Percentiles rank a stretch among this genome's conserved stretches.
phyloP scores from a whole-genome alignment of 2,329 filamentous ascomycete species.

The Pezicula radicicola region DNA sequence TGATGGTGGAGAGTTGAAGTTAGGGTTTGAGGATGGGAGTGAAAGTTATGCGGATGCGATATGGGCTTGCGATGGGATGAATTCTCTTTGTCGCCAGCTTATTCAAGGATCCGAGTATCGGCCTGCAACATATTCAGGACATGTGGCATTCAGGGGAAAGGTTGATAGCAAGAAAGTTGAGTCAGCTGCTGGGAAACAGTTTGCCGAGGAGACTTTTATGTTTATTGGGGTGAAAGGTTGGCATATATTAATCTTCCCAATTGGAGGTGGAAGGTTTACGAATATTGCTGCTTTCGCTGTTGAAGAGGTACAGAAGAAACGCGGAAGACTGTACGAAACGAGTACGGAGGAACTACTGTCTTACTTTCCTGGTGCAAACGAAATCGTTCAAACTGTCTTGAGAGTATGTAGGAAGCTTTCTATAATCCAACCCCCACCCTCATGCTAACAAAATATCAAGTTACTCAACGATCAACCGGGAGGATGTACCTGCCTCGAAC shows the following conservation, averaged over 20 bases:
- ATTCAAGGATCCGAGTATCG: slow-evolving; percentile 8
- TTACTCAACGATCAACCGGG: no score
- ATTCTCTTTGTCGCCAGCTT: slow-evolving; percentile 5
- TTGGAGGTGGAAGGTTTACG: neutral
- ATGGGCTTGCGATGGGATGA: slow-evolving; percentile 12
- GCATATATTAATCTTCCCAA: slow-evolving; percentile 8
- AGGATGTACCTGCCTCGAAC: slow-evolving; percentile 7
- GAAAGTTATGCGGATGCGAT: slow-evolving; percentile 5
- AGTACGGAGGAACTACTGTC: slow-evolving; percentile 6
- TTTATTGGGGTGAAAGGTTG: slow-evolving; percentile 8
- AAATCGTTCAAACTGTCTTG: slow-evolving; percentile 4
- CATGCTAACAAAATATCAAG: slow-evolving; percentile 1
- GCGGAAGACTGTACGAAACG: slow-evolving; percentile 7
- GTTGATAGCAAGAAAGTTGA: neutral
- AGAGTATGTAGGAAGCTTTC: slow-evolving; percentile 3
- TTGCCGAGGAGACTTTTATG: slow-evolving; percentile 8
- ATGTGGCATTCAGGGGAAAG: no score
- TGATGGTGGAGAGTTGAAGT: slow-evolving; percentile 2
- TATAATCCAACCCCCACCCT: neutral
- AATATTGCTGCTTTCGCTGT: slow-evolving; percentile 9
- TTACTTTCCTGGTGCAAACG: slow-evolving; percentile 8
- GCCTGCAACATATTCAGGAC: slow-evolving; percentile 5
- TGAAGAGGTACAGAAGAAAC: slow-evolving; percentile 7
- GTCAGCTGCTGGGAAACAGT: slow-evolving; percentile 4
- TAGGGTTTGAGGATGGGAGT: slow-evolving; percentile 6